Evolutionary conservation across 2,329 filamentous ascomycete genomes (phyloP).

Genomic region (Phyllosticta citrichinensis): DNA sequence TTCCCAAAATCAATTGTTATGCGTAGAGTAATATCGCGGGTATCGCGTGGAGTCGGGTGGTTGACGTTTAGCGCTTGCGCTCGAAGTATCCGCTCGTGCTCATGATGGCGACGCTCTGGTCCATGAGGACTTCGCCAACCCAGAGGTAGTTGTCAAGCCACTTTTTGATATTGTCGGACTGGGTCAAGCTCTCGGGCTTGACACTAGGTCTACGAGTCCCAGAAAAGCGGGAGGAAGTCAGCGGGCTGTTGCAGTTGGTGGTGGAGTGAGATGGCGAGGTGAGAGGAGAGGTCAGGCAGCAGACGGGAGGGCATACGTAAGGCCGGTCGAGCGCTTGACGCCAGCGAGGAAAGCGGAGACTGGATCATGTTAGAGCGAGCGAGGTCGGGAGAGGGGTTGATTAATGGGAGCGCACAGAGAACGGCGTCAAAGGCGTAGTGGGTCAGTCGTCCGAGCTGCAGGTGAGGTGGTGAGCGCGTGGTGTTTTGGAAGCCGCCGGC

Average conservation of each 20-base stretch:
- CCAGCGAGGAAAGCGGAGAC: constrained; percentile 94
- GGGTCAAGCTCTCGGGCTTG: constrained; percentile 74
- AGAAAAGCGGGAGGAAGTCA: constrained; percentile 36
- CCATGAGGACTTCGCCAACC: constrained; percentile 96
- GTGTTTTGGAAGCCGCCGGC: not conserved
- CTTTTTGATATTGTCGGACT: constrained; percentile 71
- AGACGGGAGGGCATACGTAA: constrained; percentile 66
- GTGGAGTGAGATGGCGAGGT: constrained; percentile 4
- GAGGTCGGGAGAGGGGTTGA: constrained; percentile 1
- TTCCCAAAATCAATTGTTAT: not conserved
- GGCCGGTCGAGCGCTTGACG: constrained; percentile 91
- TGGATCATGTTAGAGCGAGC: constrained; percentile 29
- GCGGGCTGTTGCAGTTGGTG: constrained; percentile 16
- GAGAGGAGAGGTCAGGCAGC: constrained; percentile 10
- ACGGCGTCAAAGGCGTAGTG: constrained; percentile 97
- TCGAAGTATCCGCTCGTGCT: constrained; percentile 86
- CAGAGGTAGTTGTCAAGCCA: constrained; percentile 93
- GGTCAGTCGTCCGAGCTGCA: constrained; percentile 81
- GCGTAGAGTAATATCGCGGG: not conserved
- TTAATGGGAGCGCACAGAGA: constrained; percentile 52
- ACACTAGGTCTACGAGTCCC: constrained; percentile 58
- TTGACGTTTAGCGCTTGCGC: constrained; percentile 54
- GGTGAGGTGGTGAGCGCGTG: constrained; percentile 45
- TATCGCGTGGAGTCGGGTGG: not conserved
- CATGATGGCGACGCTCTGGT: constrained; percentile 87